These are phyloP conservation scores for Chlorella sorokiniana DNA, from an alignment of 139 green algal species.

Conservation along the genomic window DNA sequence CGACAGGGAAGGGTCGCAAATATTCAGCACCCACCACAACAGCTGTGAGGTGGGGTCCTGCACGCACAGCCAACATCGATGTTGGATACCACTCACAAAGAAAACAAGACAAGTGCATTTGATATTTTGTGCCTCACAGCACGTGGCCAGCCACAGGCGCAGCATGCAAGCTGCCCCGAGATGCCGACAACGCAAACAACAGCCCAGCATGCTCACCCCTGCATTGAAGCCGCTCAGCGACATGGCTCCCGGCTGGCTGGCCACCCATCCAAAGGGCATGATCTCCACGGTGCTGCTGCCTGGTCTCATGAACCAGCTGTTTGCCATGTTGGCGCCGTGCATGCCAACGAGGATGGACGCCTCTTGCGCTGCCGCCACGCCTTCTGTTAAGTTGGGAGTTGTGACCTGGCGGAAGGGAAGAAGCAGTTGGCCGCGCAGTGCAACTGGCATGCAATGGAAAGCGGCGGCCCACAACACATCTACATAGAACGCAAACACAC, in stretches of 20 bases:
- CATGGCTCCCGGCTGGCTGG: too few relatives aligned
- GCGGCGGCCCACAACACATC: not conserved
- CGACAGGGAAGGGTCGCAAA: not conserved
- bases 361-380: not conserved
- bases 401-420: not conserved
- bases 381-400: not conserved
- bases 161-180: too few relatives aligned
- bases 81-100: too few relatives aligned
- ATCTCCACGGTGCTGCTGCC: too few relatives aligned
- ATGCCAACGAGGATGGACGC: constrained; percentile 3
- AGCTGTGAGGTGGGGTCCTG: not conserved
- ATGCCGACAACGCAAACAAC: too few relatives aligned
- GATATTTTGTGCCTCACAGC: too few relatives aligned
- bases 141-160: too few relatives aligned
- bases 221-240: too few relatives aligned
- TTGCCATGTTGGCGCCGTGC: not conserved
- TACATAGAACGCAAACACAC: not conserved
- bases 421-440: not conserved
- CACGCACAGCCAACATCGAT: not conserved
- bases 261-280: too few relatives aligned
- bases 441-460: not conserved
- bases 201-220: too few relatives aligned
- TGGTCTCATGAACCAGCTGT: not conserved
- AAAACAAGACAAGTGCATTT: too few relatives aligned
- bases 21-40: not conserved